Percentiles rank a stretch among this genome's conserved stretches.
Conservation (phyloP, 192 early-diverging fungal species). For the Coemansia sp. region DNA sequence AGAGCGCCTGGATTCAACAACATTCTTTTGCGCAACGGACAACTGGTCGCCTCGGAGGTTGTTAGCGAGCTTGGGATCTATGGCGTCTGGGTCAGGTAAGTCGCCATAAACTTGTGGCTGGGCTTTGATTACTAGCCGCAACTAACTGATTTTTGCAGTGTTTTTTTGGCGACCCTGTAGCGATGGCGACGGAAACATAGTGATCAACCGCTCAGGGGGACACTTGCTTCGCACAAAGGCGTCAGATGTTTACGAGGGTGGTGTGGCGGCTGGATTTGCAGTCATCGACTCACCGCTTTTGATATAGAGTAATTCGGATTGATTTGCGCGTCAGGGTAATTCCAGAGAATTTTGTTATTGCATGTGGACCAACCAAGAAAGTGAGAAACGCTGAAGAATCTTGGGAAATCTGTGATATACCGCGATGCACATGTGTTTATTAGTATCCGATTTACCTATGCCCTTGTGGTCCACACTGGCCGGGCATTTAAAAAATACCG, state of each 20-base stretch:
- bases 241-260: slow-evolving; percentile 83
- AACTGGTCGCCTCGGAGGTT: slow-evolving; percentile 67
- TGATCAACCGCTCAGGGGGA: slow-evolving; percentile 77
- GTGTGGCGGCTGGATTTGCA: slow-evolving; percentile 92
- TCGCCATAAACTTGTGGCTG: background rate
- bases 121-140: background rate
- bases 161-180: slow-evolving; percentile 31
- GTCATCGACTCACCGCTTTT: slow-evolving; percentile 87
- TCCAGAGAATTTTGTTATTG: background rate
- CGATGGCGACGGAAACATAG: slow-evolving; percentile 43
- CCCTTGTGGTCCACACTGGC: background rate
- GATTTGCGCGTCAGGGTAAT: background rate
- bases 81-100: slow-evolving; percentile 82
- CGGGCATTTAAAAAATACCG: background rate
- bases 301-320: slow-evolving; percentile 31
- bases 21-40: slow-evolving; percentile 75
- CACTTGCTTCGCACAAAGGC: slow-evolving; percentile 93
- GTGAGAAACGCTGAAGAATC: background rate
- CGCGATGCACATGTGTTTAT: background rate
- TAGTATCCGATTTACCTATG: background rate
- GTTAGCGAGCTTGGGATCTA: slow-evolving; percentile 94
- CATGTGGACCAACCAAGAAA: background rate
- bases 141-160: background rate
- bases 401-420: background rate
- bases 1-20: slow-evolving; percentile 69